These are phyloP conservation scores for Adansonia gregorii DNA, from an alignment of 441 rosid genomes.

Conservation along the genomic window DNA sequence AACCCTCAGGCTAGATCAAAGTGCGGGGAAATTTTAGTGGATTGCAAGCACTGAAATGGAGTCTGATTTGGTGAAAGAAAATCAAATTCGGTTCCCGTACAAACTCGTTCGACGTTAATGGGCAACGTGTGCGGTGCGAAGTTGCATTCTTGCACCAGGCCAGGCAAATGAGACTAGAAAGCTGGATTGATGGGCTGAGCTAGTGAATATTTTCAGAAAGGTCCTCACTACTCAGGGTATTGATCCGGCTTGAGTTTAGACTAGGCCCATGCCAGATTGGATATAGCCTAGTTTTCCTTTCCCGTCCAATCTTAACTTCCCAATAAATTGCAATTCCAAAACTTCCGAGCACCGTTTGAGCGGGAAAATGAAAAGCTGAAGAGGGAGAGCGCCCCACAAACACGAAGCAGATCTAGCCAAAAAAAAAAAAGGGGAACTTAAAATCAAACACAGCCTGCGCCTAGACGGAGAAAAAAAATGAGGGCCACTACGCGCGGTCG, in stretches of 20 bases:
- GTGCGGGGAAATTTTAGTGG: not conserved
- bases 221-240: too few species aligned
- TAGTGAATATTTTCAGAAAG: too few species aligned
- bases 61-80: not conserved
- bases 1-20: not conserved
- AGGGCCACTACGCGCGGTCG: slow-evolving; percentile 56
- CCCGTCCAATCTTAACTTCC: too few species aligned
- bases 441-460: not conserved
- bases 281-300: too few species aligned
- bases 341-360: not conserved
- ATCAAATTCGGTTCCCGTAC: not conserved
- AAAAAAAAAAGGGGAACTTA: not conserved
- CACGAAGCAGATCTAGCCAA: not conserved
- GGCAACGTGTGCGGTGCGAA: too few species aligned
- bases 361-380: slow-evolving; percentile 8
- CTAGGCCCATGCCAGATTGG: too few species aligned
- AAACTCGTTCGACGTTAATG: too few species aligned
- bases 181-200: too few species aligned
- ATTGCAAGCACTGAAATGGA: too few species aligned
- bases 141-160: too few species aligned
- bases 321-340: not conserved
- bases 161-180: too few species aligned
- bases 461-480: slow-evolving; percentile 35
- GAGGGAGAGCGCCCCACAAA: not conserved
- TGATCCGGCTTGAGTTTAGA: too few species aligned